These are phyloP conservation scores for Citrullus mucosospermus DNA, from an alignment of 306 rosid genomes.

Conservation along the genomic window DNA sequence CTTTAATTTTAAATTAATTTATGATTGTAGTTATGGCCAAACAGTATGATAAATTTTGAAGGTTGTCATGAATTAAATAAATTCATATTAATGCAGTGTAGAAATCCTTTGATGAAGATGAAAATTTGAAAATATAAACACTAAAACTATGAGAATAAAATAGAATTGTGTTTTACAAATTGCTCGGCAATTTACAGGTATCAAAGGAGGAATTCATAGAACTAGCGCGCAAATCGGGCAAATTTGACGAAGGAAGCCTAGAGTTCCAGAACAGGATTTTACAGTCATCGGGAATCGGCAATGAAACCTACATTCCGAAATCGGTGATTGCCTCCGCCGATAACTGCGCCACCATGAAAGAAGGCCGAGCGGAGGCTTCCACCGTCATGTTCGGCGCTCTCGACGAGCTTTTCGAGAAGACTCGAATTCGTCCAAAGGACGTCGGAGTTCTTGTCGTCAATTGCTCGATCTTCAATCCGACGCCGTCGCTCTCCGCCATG, in stretches of 20 bases:
- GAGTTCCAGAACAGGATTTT: slow-evolving; percentile 57
- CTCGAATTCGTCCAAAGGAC: slow-evolving; percentile 69
- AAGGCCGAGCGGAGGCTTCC: slow-evolving; percentile 81
- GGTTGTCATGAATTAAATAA: background rate
- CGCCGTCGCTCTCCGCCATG: slow-evolving; percentile 92
- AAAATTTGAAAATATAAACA: background rate
- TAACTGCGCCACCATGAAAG: slow-evolving; percentile 79
- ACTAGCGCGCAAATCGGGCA: slow-evolving; percentile 62
- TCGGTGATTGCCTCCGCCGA: slow-evolving; percentile 35
- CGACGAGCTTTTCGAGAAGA: slow-evolving; percentile 80
- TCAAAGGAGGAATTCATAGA: slow-evolving; percentile 64
- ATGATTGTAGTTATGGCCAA: background rate
- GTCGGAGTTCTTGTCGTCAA: slow-evolving; percentile 72
- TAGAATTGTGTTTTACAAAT: background rate
- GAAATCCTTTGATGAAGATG: background rate
- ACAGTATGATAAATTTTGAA: background rate
- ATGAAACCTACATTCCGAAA: slow-evolving; percentile 75
- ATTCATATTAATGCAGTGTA: background rate
- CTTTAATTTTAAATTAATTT: background rate
- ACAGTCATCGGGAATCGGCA: slow-evolving; percentile 75
- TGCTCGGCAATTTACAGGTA: slow-evolving; percentile 24
- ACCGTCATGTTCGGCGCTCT: slow-evolving; percentile 85
- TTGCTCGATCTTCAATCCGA: slow-evolving; percentile 95
- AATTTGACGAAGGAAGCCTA: slow-evolving; percentile 56
- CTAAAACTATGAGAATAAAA: background rate